A percentile compares a stretch with the other conserved stretches of the same genome.
Conservation (phyloP, 1,284 basidiomycete species). For the Puccinia horiana region DNA sequence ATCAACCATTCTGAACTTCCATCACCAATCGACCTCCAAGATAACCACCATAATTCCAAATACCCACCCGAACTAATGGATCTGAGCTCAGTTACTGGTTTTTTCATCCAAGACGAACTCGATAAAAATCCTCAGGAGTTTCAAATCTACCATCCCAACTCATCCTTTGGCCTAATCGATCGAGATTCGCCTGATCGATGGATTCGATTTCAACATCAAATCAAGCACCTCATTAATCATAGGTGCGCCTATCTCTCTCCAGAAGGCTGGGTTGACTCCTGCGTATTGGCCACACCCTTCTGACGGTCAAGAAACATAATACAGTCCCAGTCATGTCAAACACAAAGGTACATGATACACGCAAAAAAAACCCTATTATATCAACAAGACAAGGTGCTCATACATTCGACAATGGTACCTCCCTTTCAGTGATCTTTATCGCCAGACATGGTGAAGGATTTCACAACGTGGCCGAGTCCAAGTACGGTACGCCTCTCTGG, state of each 20-base stretch:
- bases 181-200: background rate
- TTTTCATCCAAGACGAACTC: slow-evolving; percentile 34
- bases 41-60: background rate
- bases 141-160: slow-evolving; percentile 5
- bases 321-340: background rate
- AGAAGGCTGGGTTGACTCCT: background rate
- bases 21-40: background rate
- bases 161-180: slow-evolving; percentile 41
- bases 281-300: background rate
- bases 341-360: slow-evolving; percentile 26
- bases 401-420: background rate
- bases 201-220: slow-evolving; percentile 22
- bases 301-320: background rate
- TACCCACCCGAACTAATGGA: background rate
- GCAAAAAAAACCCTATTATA: background rate
- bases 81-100: slow-evolving; percentile 12
- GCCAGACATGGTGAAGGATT: slow-evolving; percentile 73
- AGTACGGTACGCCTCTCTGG: slow-evolving; percentile 66
- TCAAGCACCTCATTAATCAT: background rate
- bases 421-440: slow-evolving; percentile 64
- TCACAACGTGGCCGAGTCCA: slow-evolving; percentile 70
- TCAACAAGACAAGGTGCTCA: background rate
- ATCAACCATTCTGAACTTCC: too few relatives aligned
- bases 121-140: slow-evolving; percentile 10
- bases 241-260: background rate